These are phyloP conservation scores for Penicillium sp. DNA, from an alignment of 2,329 filamentous ascomycete species.

Conservation along the genomic window DNA sequence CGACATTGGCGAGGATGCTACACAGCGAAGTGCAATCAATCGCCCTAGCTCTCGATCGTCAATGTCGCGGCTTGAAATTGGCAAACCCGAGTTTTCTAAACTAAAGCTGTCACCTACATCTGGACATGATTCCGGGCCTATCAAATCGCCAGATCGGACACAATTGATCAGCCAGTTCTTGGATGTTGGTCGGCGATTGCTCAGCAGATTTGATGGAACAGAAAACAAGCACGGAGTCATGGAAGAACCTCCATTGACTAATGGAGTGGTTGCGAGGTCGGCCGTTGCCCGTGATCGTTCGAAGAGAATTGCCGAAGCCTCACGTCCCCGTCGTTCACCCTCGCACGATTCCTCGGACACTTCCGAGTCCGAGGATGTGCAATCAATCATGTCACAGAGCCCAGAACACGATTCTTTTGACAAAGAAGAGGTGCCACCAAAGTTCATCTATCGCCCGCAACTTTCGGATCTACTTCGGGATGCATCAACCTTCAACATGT, in stretches of 20 bases:
- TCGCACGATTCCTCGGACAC: slow-evolving; percentile 26
- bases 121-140: slow-evolving; percentile 9
- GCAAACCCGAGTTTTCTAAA: slow-evolving; percentile 37
- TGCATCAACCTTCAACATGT: slow-evolving; percentile 50
- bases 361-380: slow-evolving; percentile 23
- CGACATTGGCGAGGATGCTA: slow-evolving; percentile 55
- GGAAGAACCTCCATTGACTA: slow-evolving; percentile 20
- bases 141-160: slow-evolving; percentile 35
- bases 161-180: slow-evolving; percentile 42
- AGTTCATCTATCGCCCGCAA: slow-evolving; percentile 50
- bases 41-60: slow-evolving; percentile 47
- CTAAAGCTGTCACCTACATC: slow-evolving; percentile 21
- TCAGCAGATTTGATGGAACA: slow-evolving; percentile 34
- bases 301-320: slow-evolving; percentile 28
- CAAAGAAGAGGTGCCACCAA: slow-evolving; percentile 32
- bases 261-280: slow-evolving; percentile 30
- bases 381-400: slow-evolving; percentile 22
- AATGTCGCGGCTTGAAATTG: slow-evolving; percentile 43
- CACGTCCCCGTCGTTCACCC: slow-evolving; percentile 15
- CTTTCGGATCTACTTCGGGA: slow-evolving; percentile 53
- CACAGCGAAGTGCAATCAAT: slow-evolving; percentile 41
- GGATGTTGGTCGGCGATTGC: slow-evolving; percentile 40
- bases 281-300: slow-evolving; percentile 34
- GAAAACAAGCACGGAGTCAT: slow-evolving; percentile 20
- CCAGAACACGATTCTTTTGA: slow-evolving; percentile 28